phyloP scores from a whole-genome alignment of 2,329 filamentous ascomycete species.

The Neonectria hederae region DNA sequence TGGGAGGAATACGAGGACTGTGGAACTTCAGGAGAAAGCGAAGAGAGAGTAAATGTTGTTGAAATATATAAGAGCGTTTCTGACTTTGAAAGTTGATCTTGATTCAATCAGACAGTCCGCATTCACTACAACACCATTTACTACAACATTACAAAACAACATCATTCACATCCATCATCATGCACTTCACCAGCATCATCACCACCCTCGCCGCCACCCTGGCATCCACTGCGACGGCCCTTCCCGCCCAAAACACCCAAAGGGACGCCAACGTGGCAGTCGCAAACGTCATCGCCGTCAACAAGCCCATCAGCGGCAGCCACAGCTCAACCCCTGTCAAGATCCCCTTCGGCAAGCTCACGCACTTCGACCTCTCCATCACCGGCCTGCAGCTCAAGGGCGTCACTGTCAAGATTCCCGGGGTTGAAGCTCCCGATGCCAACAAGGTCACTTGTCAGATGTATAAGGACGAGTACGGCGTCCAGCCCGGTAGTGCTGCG shows the following conservation, averaged over 20 bases:
- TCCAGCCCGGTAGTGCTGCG: constrained; percentile 25
- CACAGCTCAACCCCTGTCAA: not conserved
- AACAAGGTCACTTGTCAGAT: constrained; percentile 30
- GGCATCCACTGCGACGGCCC: constrained; percentile 11
- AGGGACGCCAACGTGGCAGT: constrained; percentile 1
- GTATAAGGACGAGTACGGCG: constrained; percentile 33
- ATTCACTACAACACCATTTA: not conserved
- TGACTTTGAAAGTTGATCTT: not conserved
- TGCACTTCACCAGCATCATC: constrained; percentile 20
- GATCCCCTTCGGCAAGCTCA: constrained; percentile 20
- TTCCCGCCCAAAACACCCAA: not conserved
- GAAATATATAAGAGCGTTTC: constrained; percentile 1
- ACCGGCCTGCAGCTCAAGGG: constrained; percentile 18
- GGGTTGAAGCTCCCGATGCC: constrained; percentile 3
- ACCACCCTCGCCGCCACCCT: constrained; percentile 7
- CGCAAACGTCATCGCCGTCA: constrained; percentile 18
- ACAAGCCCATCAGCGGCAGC: not conserved
- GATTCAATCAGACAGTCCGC: not conserved
- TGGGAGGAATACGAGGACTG: not conserved
- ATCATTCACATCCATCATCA: not conserved
- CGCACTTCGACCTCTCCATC: constrained; percentile 15
- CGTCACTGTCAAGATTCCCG: constrained; percentile 18
- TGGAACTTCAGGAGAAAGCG: not conserved
- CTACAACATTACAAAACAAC: not conserved
- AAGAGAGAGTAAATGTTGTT: not conserved